Percentiles rank a stretch among this genome's conserved stretches.
Conservation (phyloP, 768 basidiomycete species). For the Boletus rufocinnamomeus region DNA sequence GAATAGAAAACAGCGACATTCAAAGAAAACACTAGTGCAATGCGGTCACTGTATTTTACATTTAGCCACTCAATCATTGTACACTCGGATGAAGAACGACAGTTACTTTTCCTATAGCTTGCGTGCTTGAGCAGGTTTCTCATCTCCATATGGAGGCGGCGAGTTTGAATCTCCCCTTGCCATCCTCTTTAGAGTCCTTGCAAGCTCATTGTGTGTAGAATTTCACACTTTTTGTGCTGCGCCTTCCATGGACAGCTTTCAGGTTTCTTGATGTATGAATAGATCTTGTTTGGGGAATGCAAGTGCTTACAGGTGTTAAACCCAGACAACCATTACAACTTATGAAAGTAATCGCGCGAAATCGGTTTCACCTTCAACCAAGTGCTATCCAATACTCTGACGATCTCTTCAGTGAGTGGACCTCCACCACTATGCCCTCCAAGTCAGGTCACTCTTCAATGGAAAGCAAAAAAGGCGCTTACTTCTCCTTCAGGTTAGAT, state of each 20-base stretch:
- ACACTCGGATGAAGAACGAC: too few species aligned
- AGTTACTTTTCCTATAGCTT: too few species aligned
- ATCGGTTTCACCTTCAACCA: conserved; percentile 11
- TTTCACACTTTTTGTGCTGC: not conserved
- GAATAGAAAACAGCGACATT: not conserved
- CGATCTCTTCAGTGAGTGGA: conserved; percentile 9
- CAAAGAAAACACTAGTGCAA: conserved; percentile 19
- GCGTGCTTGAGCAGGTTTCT: conserved; percentile 32
- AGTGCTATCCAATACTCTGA: conserved; percentile 1
- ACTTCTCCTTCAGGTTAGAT: conserved; percentile 21
- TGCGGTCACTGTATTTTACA: conserved; percentile 17
- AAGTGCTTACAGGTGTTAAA: not conserved
- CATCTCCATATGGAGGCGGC: conserved; percentile 36
- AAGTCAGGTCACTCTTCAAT: not conserved
- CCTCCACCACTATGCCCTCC: not conserved
- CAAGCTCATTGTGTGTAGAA: not conserved
- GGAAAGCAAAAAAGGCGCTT: not conserved
- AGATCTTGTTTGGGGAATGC: too few species aligned
- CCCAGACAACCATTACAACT: not conserved
- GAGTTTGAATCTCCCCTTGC: conserved; percentile 40
- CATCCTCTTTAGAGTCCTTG: conserved; percentile 12
- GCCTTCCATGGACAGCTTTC: not conserved
- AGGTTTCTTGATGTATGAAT: not conserved
- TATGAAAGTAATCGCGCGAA: conserved; percentile 4
- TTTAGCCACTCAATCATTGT: conserved; percentile 18